These are phyloP conservation scores for Blastocystis sp. DNA, from an alignment of 352 stramenopile genomes.

Conservation along the genomic window DNA sequence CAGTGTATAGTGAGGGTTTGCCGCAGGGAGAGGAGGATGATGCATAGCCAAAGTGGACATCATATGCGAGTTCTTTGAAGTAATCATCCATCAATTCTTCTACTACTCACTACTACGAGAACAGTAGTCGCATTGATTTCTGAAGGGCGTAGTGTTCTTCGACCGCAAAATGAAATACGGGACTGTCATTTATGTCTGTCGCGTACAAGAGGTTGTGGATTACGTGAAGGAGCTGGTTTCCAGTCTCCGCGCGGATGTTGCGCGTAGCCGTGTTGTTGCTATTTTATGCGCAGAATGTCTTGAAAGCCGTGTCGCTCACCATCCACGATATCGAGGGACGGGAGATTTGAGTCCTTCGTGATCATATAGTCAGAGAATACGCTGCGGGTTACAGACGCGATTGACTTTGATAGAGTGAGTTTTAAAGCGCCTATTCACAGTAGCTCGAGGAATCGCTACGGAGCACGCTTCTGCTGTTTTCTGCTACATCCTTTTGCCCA, in stretches of 20 bases:
- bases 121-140: neutral
- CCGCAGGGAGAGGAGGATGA: neutral
- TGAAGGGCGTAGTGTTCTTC: slow-evolving; percentile 2
- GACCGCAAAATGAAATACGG: slow-evolving; percentile 11
- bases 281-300: neutral
- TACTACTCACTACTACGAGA: slow-evolving; percentile 39
- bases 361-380: neutral
- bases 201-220: slow-evolving; percentile 10
- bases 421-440: neutral
- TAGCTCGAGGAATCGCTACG: slow-evolving; percentile 20
- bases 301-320: neutral
- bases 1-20: slow-evolving; percentile 14
- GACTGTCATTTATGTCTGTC: neutral
- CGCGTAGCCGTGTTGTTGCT: neutral
- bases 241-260: slow-evolving; percentile 18
- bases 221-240: slow-evolving; percentile 22
- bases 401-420: slow-evolving; percentile 1
- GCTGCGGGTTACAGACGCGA: neutral
- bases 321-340: slow-evolving; percentile 1
- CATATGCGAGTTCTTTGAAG: slow-evolving; percentile 26
- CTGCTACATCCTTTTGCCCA: neutral
- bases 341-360: neutral
- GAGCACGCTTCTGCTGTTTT: neutral
- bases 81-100: slow-evolving; percentile 37
- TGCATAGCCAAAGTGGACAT: slow-evolving; percentile 22